Percentiles rank a stretch among this genome's conserved stretches.
Evolutionary conservation across 2,329 filamentous ascomycete species (phyloP).

Genomic region (Trichoderma afroharzianum): DNA sequence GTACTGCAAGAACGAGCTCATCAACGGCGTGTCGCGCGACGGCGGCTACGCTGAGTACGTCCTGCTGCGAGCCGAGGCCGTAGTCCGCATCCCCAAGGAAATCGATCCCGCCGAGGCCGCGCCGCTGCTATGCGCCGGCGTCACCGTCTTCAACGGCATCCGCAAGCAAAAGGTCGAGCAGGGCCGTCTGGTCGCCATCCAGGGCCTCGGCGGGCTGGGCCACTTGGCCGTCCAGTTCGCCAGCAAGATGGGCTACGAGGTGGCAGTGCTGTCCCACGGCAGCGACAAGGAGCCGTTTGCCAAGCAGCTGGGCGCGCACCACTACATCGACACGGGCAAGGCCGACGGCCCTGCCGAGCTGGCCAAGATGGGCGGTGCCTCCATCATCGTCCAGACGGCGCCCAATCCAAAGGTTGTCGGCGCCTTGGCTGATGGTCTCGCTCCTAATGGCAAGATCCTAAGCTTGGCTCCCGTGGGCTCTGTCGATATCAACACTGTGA

Average conservation of each 20-base stretch:
- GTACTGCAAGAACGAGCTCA: constrained; percentile 57
- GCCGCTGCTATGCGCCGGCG: constrained; percentile 61
- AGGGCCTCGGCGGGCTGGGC: constrained; percentile 73
- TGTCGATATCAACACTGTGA: constrained; percentile 41
- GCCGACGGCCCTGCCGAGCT: constrained; percentile 48
- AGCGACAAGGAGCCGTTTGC: constrained; percentile 68
- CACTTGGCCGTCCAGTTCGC: constrained; percentile 77
- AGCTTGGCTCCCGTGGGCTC: constrained; percentile 51
- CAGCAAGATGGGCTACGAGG: constrained; percentile 69
- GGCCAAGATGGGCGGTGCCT: constrained; percentile 56
- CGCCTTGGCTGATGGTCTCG: constrained; percentile 52
- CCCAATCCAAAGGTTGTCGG: constrained; percentile 55
- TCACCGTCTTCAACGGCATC: constrained; percentile 60
- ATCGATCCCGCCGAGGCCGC: constrained; percentile 52
- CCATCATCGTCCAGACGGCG: constrained; percentile 59
- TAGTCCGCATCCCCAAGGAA: constrained; percentile 51
- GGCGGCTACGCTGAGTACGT: constrained; percentile 68
- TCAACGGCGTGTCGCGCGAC: constrained; percentile 64
- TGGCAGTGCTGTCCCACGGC: constrained; percentile 63
- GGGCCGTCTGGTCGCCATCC: constrained; percentile 53
- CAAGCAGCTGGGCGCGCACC: constrained; percentile 39
- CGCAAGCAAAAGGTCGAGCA: constrained; percentile 51
- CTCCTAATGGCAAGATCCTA: constrained; percentile 54
- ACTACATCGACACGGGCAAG: constrained; percentile 50
- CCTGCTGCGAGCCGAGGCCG: constrained; percentile 57